phyloP scores from a whole-genome alignment of 2,329 filamentous ascomycete genomes.

The Dactylellina cionopaga region DNA sequence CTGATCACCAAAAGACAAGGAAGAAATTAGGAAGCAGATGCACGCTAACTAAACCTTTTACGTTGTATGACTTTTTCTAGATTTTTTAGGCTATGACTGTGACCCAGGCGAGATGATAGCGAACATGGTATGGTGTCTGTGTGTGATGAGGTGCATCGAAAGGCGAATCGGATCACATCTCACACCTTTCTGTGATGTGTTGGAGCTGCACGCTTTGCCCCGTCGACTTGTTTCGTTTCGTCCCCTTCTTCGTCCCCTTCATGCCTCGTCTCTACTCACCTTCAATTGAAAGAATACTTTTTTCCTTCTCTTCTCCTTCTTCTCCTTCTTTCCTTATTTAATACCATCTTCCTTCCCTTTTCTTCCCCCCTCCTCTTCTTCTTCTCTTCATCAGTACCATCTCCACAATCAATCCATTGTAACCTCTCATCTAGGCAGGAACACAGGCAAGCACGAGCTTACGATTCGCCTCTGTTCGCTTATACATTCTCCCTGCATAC shows the following conservation, averaged over 20 bases:
- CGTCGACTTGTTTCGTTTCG: background rate
- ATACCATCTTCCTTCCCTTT: conserved; percentile 23
- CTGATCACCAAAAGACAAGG: conserved; percentile 1
- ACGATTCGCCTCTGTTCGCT: conserved; percentile 2
- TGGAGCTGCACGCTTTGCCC: background rate
- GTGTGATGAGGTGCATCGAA: conserved; percentile 26
- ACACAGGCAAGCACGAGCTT: background rate
- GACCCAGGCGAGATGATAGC: too few relatives aligned
- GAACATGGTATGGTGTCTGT: background rate
- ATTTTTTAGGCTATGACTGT: too few relatives aligned
- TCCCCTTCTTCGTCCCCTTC: background rate
- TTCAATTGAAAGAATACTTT: too few relatives aligned
- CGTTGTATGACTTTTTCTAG: too few relatives aligned
- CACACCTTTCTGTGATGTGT: background rate
- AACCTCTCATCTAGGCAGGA: background rate
- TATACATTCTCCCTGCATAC: background rate
- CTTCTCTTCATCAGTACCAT: conserved; percentile 3
- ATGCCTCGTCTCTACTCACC: background rate
- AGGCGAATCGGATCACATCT: conserved; percentile 11
- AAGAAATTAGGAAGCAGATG: too few relatives aligned
- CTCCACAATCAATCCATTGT: background rate
- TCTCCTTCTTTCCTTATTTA: background rate
- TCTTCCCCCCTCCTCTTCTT: background rate
- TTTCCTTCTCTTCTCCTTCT: conserved; percentile 3
- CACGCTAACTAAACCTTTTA: too few relatives aligned